These are phyloP conservation scores for Cubamyces sp. DNA, from an alignment of 768 basidiomycete genomes.

Conservation along the genomic window DNA sequence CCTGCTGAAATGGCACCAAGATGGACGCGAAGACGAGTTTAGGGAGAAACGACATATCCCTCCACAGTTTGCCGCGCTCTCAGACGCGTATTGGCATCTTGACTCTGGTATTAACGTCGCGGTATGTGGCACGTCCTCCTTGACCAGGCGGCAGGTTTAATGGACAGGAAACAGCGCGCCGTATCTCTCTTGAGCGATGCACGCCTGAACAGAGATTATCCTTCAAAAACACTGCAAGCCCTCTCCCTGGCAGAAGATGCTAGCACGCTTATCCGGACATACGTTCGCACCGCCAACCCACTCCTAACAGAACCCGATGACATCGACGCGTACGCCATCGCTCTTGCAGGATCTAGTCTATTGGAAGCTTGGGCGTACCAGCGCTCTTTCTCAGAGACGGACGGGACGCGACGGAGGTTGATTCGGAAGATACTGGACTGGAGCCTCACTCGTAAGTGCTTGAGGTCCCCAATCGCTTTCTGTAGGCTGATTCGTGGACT, in stretches of 20 bases:
- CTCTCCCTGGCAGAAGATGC: slow-evolving; percentile 53
- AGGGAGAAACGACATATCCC: slow-evolving; percentile 62
- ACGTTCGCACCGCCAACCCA: slow-evolving; percentile 77
- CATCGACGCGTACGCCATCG: slow-evolving; percentile 68
- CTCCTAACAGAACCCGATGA: slow-evolving; percentile 69
- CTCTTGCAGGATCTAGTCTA: slow-evolving; percentile 67
- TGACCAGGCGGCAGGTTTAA: background rate
- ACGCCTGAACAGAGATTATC: slow-evolving; percentile 74
- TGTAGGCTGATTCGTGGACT: slow-evolving; percentile 3
- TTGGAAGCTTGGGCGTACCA: slow-evolving; percentile 79
- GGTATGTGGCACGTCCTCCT: slow-evolving; percentile 47
- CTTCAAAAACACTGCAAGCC: slow-evolving; percentile 77
- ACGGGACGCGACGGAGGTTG: slow-evolving; percentile 55
- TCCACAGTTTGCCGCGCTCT: slow-evolving; percentile 72
- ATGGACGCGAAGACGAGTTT: slow-evolving; percentile 59
- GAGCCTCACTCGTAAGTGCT: slow-evolving; percentile 67
- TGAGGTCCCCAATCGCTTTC: background rate
- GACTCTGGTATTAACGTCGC: slow-evolving; percentile 69
- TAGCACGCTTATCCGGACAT: slow-evolving; percentile 64
- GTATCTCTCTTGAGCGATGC: slow-evolving; percentile 74
- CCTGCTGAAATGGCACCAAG: slow-evolving; percentile 77
- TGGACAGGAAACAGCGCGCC: slow-evolving; percentile 52
- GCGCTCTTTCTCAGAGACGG: slow-evolving; percentile 65
- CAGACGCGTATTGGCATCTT: slow-evolving; percentile 86
- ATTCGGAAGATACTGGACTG: slow-evolving; percentile 65